These are phyloP conservation scores for Talaromyces pinophilus DNA, from an alignment of 2,329 filamentous ascomycete species.

Conservation along the genomic window DNA sequence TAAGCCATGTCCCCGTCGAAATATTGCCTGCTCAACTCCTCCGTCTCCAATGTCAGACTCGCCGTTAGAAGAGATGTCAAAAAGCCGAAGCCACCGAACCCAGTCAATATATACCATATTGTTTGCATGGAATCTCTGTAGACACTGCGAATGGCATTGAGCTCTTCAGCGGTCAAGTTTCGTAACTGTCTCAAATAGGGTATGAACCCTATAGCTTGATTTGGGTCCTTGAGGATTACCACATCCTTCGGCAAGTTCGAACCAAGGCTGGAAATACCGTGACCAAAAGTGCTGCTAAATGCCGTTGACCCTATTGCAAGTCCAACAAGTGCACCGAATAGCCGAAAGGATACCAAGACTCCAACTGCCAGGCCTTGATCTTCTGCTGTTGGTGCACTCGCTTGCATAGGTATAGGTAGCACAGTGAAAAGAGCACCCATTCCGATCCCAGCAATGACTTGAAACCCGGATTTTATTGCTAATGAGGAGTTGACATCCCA, in stretches of 20 bases:
- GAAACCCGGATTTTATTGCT: neutral
- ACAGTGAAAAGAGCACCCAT: conserved; percentile 16
- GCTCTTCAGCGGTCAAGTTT: neutral
- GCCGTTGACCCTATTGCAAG: conserved; percentile 10
- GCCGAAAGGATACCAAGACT: conserved; percentile 28
- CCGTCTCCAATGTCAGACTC: conserved; percentile 15
- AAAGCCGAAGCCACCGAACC: conserved; percentile 1
- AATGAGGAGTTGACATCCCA: conserved; percentile 41
- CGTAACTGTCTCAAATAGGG: neutral
- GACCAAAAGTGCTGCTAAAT: conserved; percentile 27
- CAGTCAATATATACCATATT: conserved; percentile 13
- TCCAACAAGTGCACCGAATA: conserved; percentile 16
- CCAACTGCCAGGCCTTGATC: conserved; percentile 18
- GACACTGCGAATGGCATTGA: neutral
- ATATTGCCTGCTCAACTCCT: conserved; percentile 8
- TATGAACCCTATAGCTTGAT: conserved; percentile 14
- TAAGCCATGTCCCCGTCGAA: conserved; percentile 1
- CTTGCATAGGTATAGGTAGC: conserved; percentile 17
- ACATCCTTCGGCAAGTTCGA: neutral
- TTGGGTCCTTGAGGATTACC: neutral
- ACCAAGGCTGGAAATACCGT: neutral
- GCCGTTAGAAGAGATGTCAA: neutral
- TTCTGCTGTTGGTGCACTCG: conserved; percentile 3
- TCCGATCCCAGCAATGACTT: conserved; percentile 23
- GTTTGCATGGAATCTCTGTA: conserved; percentile 3